Conservation (phyloP, 768 basidiomycete species). For the Lentinula sp. region DNA sequence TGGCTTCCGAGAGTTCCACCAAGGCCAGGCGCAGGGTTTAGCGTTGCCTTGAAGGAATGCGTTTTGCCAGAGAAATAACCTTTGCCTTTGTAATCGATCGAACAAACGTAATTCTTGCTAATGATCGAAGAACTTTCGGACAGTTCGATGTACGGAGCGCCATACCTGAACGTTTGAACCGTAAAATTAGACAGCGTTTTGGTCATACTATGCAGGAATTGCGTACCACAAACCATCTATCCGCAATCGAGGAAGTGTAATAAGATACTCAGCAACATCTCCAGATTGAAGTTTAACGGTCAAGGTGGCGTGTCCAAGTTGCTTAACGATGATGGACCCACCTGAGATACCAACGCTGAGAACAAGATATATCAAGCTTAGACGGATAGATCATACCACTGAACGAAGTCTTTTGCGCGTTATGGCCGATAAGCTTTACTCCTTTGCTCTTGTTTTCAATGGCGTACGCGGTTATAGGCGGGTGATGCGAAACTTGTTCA, state of each 20-base stretch:
- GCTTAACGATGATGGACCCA: slow-evolving; percentile 81
- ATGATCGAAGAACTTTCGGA: slow-evolving; percentile 75
- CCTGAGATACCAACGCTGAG: slow-evolving; percentile 23
- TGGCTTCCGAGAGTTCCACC: slow-evolving; percentile 33
- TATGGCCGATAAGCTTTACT: slow-evolving; percentile 76
- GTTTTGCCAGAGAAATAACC: slow-evolving; percentile 94
- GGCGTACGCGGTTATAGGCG: slow-evolving; percentile 81
- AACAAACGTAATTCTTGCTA: slow-evolving; percentile 32
- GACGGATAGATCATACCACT: slow-evolving; percentile 40
- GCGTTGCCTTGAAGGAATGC: slow-evolving; percentile 84
- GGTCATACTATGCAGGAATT: not conserved
- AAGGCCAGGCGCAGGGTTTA: slow-evolving; percentile 45
- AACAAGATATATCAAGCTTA: not conserved
- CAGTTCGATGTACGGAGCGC: slow-evolving; percentile 90
- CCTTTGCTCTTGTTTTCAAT: slow-evolving; percentile 80
- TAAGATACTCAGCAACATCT: slow-evolving; percentile 56
- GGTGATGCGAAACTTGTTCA: slow-evolving; percentile 97
- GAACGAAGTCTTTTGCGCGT: slow-evolving; percentile 94
- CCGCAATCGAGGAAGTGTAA: slow-evolving; percentile 86
- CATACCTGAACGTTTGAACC: slow-evolving; percentile 30
- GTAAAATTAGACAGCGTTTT: not conserved
- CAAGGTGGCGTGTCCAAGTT: slow-evolving; percentile 89
- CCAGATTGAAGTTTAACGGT: slow-evolving; percentile 58
- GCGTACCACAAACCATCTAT: slow-evolving; percentile 87
- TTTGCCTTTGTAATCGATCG: slow-evolving; percentile 93